A percentile compares a stretch with the other conserved stretches of the same genome.
phyloP scores from a whole-genome alignment of 306 rosid genomes.

The Aeschynomene evenia region DNA sequence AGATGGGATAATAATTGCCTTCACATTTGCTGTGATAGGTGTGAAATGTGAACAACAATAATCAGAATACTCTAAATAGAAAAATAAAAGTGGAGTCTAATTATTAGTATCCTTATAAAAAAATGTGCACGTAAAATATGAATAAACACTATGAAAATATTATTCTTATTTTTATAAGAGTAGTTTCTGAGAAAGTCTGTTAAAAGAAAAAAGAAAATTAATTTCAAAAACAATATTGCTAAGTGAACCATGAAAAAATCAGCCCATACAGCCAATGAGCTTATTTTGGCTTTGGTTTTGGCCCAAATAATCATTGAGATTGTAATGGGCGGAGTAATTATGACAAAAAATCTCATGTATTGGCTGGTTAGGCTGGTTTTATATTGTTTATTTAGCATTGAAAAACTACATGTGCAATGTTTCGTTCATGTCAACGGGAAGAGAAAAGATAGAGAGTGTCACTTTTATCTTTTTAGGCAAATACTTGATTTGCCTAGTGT shows the following conservation, averaged over 20 bases:
- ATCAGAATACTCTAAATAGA: not conserved
- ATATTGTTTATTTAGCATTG: too few species aligned
- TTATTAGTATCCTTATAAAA: not conserved
- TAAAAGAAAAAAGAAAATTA: not conserved
- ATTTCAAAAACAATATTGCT: too few species aligned
- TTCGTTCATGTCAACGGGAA: not conserved
- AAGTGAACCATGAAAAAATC: too few species aligned
- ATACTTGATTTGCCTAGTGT: too few species aligned
- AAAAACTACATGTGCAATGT: not conserved
- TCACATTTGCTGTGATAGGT: not conserved
- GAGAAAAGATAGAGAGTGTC: too few species aligned
- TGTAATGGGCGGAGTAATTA: too few species aligned
- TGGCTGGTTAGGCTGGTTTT: too few species aligned
- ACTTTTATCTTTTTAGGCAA: too few species aligned
- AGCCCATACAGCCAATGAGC: too few species aligned
- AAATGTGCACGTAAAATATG: not conserved
- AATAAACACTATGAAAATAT: not conserved
- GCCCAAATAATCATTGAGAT: too few species aligned
- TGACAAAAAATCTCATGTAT: too few species aligned
- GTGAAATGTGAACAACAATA: not conserved
- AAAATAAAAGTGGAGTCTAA: not conserved
- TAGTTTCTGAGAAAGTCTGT: not conserved
- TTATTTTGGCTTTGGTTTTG: too few species aligned
- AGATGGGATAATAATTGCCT: not conserved
- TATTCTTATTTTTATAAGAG: not conserved